A percentile compares a stretch with the other conserved stretches of the same genome.
Evolutionary conservation across 1,284 basidiomycete species (phyloP).

Genomic region (Pulchroboletus neoregius): DNA sequence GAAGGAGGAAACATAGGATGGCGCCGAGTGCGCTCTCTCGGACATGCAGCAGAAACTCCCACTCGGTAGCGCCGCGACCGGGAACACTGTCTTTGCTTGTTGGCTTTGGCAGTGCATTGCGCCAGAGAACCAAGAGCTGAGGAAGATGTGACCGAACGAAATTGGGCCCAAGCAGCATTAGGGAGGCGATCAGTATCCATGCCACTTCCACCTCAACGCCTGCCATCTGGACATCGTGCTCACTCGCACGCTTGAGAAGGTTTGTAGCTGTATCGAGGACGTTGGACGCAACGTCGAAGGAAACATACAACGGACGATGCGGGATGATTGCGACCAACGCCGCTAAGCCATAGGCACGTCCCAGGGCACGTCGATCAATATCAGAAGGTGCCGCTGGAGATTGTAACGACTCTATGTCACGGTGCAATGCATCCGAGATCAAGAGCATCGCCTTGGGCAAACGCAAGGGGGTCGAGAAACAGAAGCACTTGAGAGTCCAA

Average conservation of each 20-base stretch:
- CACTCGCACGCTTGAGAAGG: conserved; percentile 85
- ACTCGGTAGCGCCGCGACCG: conserved; percentile 73
- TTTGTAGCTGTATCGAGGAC: conserved; percentile 89
- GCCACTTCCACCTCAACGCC: conserved; percentile 89
- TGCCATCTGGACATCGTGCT: conserved; percentile 83
- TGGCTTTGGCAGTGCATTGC: conserved; percentile 94
- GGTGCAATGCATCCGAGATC: conserved; percentile 77
- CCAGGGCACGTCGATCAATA: conserved; percentile 69
- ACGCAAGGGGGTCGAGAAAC: conserved; percentile 81
- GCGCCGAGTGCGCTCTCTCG: conserved; percentile 89
- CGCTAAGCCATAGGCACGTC: conserved; percentile 86
- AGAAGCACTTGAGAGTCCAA: conserved; percentile 88
- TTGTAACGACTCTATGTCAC: conserved; percentile 70
- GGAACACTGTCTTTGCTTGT: conserved; percentile 78
- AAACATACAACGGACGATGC: conserved; percentile 87
- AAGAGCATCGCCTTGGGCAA: conserved; percentile 76
- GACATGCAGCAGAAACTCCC: conserved; percentile 90
- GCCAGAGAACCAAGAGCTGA: conserved; percentile 92
- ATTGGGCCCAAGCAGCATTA: conserved; percentile 91
- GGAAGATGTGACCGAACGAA: conserved; percentile 91
- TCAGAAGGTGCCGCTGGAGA: conserved; percentile 74
- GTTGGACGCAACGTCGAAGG: conserved; percentile 89
- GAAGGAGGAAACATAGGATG: conserved; percentile 82
- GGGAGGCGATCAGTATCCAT: conserved; percentile 87
- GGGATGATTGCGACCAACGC: conserved; percentile 85